Percentiles rank a stretch among this genome's conserved stretches.
Conservation (phyloP, 1,139 yeast genomes). For the Nakaseomyces delphensis region DNA sequence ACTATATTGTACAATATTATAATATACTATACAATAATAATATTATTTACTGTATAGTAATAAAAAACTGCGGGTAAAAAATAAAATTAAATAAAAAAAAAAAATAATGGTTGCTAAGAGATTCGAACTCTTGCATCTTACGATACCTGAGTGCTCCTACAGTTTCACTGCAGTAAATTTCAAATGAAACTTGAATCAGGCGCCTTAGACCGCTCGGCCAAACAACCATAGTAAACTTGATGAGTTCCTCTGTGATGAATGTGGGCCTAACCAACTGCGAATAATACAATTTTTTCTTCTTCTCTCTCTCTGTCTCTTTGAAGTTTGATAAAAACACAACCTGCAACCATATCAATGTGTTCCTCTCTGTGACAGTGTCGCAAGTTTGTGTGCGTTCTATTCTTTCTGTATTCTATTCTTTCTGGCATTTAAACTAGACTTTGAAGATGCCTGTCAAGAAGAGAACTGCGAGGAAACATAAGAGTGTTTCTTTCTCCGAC, state of each 20-base stretch:
- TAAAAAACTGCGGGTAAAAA: not conserved
- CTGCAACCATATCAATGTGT: too few relatives aligned
- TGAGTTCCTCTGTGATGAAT: not conserved
- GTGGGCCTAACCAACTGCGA: too few relatives aligned
- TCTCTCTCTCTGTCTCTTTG: not conserved
- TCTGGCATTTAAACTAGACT: not conserved
- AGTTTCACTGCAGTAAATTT: conserved; percentile 6
- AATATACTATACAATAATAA: not conserved
- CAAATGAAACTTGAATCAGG: conserved; percentile 9
- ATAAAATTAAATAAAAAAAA: not conserved
- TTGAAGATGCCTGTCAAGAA: conserved; percentile 22
- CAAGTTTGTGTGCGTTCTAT: too few relatives aligned
- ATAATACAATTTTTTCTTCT: too few relatives aligned
- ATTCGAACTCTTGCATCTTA: conserved; percentile 12
- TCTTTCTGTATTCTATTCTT: too few relatives aligned
- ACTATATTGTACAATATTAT: not conserved
- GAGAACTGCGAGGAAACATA: conserved; percentile 22
- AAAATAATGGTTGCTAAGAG: conserved; percentile 9
- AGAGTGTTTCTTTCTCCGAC: conserved; percentile 35
- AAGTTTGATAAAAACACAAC: too few relatives aligned
- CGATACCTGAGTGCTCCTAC: conserved; percentile 11
- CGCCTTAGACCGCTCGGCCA: conserved; percentile 13
- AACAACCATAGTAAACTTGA: conserved; percentile 7
- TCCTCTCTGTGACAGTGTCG: too few relatives aligned
- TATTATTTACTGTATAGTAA: not conserved